phyloP scores from a whole-genome alignment of 306 rosid genomes.

The Adenanthera pavonina region DNA sequence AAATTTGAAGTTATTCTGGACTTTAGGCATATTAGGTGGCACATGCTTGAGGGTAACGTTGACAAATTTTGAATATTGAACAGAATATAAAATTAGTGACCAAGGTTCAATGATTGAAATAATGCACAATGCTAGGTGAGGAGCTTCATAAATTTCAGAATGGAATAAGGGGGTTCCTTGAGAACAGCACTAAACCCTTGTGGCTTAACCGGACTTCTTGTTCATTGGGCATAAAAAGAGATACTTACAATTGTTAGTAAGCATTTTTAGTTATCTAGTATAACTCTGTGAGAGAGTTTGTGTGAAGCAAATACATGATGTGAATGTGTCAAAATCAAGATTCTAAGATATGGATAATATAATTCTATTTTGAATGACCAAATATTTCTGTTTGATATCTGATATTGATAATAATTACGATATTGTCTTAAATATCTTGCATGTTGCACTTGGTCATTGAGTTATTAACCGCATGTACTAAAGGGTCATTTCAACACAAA shows the following conservation, averaged over 20 bases:
- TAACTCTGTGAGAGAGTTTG: neutral
- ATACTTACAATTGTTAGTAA: neutral
- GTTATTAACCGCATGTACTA: neutral
- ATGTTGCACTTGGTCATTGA: neutral
- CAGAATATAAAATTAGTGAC: neutral
- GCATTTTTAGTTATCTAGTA: neutral
- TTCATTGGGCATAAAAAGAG: neutral
- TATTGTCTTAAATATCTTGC: neutral
- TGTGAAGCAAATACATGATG: neutral
- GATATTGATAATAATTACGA: neutral
- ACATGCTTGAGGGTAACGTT: neutral
- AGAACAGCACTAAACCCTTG: neutral
- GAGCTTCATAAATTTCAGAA: neutral
- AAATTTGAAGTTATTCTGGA: neutral
- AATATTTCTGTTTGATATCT: neutral
- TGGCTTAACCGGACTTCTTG: neutral
- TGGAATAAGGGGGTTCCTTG: neutral
- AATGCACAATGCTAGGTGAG: neutral
- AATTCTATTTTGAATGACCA: neutral
- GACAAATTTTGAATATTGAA: neutral
- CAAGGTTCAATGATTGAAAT: neutral
- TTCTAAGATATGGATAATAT: neutral
- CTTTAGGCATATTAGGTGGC: neutral
- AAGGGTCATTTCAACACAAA: neutral
- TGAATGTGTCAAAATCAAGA: neutral